Percentiles rank a stretch among this genome's conserved stretches.
Evolutionary conservation across 2,329 filamentous ascomycete species (phyloP).

Genomic region (Fusarium neocosmosporiellum): DNA sequence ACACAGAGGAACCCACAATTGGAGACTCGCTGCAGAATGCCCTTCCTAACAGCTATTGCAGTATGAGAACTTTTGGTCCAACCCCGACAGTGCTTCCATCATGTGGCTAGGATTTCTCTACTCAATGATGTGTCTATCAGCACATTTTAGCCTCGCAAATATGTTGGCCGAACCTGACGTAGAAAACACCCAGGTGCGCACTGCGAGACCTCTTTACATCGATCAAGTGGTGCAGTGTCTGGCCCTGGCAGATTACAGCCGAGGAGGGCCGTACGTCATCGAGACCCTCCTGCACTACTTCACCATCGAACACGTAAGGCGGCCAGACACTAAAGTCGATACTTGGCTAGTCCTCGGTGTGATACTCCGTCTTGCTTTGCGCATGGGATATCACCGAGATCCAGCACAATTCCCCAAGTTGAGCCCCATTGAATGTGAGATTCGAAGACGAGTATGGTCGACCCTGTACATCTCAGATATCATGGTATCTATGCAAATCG

Average conservation of each 20-base stretch:
- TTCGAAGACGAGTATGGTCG: conserved; percentile 12
- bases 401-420: conserved; percentile 10
- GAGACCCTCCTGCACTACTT: conserved; percentile 11
- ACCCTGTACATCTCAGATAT: background rate
- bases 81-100: background rate
- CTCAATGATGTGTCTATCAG: conserved; percentile 2
- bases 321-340: conserved; percentile 9
- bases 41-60: background rate
- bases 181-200: background rate
- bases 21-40: background rate
- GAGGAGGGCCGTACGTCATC: conserved; percentile 10
- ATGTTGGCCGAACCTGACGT: background rate
- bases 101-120: conserved; percentile 16
- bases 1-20: background rate
- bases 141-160: background rate
- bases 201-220: background rate
- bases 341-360: conserved; percentile 6
- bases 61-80: conserved; percentile 12
- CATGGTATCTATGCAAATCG: conserved; percentile 8
- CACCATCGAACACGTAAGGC: background rate
- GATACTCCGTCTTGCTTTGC: conserved; percentile 4
- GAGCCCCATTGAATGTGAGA: conserved; percentile 4
- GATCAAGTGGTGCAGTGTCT: conserved; percentile 13
- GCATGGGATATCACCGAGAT: conserved; percentile 19
- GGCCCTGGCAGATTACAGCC: background rate